Evolutionary conservation across 441 rosid genomes (phyloP).

Genomic region (Populus trichocarpa): DNA sequence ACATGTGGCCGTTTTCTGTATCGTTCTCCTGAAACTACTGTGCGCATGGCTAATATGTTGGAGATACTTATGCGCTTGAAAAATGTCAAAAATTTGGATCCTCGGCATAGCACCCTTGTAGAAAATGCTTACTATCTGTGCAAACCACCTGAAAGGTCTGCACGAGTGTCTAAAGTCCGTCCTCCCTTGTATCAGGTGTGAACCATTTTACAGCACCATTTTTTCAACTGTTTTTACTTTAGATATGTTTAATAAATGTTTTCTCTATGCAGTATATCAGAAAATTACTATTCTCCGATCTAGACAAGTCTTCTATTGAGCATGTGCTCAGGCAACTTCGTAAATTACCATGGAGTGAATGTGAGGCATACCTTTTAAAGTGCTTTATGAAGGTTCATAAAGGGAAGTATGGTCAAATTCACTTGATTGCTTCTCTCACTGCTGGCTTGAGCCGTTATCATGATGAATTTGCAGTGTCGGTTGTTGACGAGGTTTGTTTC

Average conservation of each 20-base stretch:
- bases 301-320: slow-evolving; percentile 90
- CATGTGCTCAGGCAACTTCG: slow-evolving; percentile 98
- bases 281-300: slow-evolving; percentile 91
- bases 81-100: slow-evolving; percentile 99
- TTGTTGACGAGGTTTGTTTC: slow-evolving; percentile 94
- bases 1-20: slow-evolving; percentile 98
- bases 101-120: slow-evolving; percentile 96
- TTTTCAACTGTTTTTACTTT: slow-evolving; percentile 8
- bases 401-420: slow-evolving; percentile 98
- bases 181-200: slow-evolving; percentile 94
- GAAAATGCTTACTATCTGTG: slow-evolving; percentile 99
- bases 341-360: slow-evolving; percentile 95
- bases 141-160: slow-evolving; percentile 99
- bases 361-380: slow-evolving; percentile 88
- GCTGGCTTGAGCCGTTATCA: slow-evolving; percentile 97
- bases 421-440: slow-evolving; percentile 95
- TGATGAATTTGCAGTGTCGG: slow-evolving; percentile 97
- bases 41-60: slow-evolving; percentile 96
- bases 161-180: slow-evolving; percentile 83
- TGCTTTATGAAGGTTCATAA: slow-evolving; percentile 98
- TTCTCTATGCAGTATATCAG: slow-evolving; percentile 77
- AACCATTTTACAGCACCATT: slow-evolving; percentile 13
- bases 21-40: slow-evolving; percentile 94
- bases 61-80: slow-evolving; percentile 99
- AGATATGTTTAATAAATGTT: slow-evolving; percentile 6